Evolutionary conservation across 345 rosid genomes (phyloP).

Genomic region (Sapria himalayana): DNA sequence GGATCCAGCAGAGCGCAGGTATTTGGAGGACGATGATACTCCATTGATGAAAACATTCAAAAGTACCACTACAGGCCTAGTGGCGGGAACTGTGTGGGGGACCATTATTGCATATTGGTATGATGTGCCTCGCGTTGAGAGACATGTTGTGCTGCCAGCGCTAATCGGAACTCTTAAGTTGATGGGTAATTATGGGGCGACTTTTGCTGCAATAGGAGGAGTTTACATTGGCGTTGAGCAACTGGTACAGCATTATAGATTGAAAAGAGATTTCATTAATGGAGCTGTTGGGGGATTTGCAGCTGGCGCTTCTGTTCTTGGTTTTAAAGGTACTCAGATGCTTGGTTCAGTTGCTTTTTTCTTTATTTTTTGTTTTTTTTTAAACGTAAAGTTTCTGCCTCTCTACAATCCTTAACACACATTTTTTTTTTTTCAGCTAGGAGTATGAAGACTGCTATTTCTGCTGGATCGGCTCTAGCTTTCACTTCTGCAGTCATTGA

Average conservation of each 20-base stretch:
- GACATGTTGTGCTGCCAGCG: constrained; percentile 83
- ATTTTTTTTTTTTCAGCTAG: constrained; percentile 30
- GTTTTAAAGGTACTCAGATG: constrained; percentile 42
- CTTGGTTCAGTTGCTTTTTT: not conserved
- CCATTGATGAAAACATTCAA: constrained; percentile 62
- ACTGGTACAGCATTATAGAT: constrained; percentile 45
- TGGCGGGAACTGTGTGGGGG: constrained; percentile 69
- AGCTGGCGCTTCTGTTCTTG: constrained; percentile 79
- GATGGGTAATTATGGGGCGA: constrained; percentile 86
- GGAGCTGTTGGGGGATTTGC: constrained; percentile 94
- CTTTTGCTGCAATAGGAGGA: constrained; percentile 95
- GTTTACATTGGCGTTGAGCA: constrained; percentile 96
- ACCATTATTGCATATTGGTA: constrained; percentile 77
- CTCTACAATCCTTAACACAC: constrained; percentile 1
- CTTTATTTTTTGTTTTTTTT: not conserved
- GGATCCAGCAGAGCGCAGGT: constrained; percentile 73
- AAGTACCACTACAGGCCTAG: constrained; percentile 70
- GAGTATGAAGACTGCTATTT: constrained; percentile 59
- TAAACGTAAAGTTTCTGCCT: not conserved
- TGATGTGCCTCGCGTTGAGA: constrained; percentile 97
- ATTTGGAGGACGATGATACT: constrained; percentile 63
- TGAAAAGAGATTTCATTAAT: constrained; percentile 70
- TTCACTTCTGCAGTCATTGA: constrained; percentile 69
- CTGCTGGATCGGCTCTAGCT: constrained; percentile 80
- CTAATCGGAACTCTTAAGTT: constrained; percentile 65